A percentile compares a stretch with the other conserved stretches of the same genome.
These are phyloP conservation scores for Iris pallida DNA, from an alignment of 116 monocot genomes.

Conservation along the genomic window DNA sequence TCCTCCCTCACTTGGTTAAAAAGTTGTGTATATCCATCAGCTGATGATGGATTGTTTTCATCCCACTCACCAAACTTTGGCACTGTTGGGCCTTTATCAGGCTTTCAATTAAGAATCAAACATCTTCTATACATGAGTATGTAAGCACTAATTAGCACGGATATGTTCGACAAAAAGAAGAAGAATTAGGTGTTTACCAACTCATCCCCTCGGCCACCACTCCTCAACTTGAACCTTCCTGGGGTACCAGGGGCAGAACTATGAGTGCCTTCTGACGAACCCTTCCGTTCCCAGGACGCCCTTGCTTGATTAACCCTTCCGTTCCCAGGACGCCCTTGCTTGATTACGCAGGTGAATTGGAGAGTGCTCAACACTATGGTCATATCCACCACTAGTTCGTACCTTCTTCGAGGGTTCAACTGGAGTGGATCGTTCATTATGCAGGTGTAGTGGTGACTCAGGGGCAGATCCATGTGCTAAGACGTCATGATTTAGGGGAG, in stretches of 20 bases:
- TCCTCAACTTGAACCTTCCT: slow-evolving; percentile 38
- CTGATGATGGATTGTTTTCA: slow-evolving; percentile 10
- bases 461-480: too few relatives aligned
- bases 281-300: slow-evolving; percentile 22
- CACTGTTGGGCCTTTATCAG: slow-evolving; percentile 8
- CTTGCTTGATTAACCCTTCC: slow-evolving; percentile 28
- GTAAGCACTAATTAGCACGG: neutral
- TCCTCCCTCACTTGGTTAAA: slow-evolving; percentile 66
- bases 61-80: slow-evolving; percentile 20
- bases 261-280: slow-evolving; percentile 25
- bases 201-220: slow-evolving; percentile 35
- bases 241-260: slow-evolving; percentile 22
- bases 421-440: neutral
- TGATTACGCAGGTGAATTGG: slow-evolving; percentile 42
- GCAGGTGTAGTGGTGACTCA: too few relatives aligned
- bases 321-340: slow-evolving; percentile 5
- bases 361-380: slow-evolving; percentile 38
- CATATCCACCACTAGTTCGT: slow-evolving; percentile 18
- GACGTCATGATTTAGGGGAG: too few relatives aligned
- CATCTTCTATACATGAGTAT: slow-evolving; percentile 2
- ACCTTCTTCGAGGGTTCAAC: slow-evolving; percentile 9
- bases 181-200: slow-evolving; percentile 18
- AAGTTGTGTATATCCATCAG: slow-evolving; percentile 52
- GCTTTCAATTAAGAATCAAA: neutral
- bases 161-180: neutral